A percentile compares a stretch with the other conserved stretches of the same genome.
Evolutionary conservation across 768 basidiomycete genomes (phyloP).

Genomic region (Hygrocybe coccinea): DNA sequence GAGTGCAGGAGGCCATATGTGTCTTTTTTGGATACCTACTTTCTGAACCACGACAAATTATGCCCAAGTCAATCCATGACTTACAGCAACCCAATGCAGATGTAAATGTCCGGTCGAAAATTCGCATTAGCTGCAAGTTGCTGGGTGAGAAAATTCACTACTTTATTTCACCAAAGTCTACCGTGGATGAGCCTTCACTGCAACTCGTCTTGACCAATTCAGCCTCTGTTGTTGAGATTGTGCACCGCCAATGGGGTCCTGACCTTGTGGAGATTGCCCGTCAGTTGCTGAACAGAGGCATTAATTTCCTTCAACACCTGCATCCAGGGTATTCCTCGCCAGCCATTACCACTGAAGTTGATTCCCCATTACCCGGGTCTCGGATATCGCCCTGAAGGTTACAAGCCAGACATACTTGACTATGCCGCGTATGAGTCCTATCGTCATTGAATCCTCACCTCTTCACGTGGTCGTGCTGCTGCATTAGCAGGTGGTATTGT

Average conservation of each 20-base stretch:
- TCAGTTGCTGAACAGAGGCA: slow-evolving; percentile 9
- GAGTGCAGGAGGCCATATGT: not conserved
- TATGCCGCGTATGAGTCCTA: slow-evolving; percentile 4
- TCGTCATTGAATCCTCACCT: slow-evolving; percentile 3
- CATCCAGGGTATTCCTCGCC: not conserved
- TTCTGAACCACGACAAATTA: not conserved
- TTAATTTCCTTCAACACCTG: slow-evolving; percentile 11
- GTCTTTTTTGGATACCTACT: slow-evolving; percentile 4
- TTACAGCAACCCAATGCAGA: slow-evolving; percentile 2
- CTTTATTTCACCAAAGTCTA: not conserved
- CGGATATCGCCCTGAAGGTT: slow-evolving; percentile 12
- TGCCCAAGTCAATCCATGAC: slow-evolving; percentile 9
- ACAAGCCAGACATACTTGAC: slow-evolving; percentile 2
- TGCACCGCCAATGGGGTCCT: not conserved
- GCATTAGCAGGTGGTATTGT: slow-evolving; percentile 23
- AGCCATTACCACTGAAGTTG: not conserved
- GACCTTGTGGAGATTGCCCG: not conserved
- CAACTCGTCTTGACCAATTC: slow-evolving; percentile 10
- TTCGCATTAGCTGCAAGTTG: not conserved
- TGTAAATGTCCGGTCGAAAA: not conserved
- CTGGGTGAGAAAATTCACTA: not conserved
- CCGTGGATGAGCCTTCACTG: not conserved
- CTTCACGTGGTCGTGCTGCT: slow-evolving; percentile 22
- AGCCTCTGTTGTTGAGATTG: slow-evolving; percentile 8
- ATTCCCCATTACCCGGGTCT: slow-evolving; percentile 7